Percentiles rank a stretch among this genome's conserved stretches.
Conservation (phyloP, 306 rosid genomes). For the Dalbergia cultrata region DNA sequence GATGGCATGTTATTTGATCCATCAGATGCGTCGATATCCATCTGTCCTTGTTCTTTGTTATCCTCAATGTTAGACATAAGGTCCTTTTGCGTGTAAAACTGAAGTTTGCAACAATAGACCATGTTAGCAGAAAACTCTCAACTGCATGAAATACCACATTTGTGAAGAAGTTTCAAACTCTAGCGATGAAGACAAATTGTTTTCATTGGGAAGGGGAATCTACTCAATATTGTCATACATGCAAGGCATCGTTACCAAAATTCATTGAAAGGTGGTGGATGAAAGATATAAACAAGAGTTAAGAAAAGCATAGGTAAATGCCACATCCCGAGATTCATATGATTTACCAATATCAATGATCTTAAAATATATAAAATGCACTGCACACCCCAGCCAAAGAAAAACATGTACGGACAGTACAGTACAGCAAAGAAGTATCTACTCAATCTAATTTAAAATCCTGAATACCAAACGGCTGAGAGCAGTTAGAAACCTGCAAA, state of each 20-base stretch:
- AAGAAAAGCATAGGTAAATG: slow-evolving; percentile 12
- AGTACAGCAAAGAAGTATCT: slow-evolving; percentile 23
- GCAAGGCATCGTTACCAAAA: slow-evolving; percentile 7
- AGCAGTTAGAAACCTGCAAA: slow-evolving; percentile 23
- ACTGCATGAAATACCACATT: slow-evolving; percentile 21
- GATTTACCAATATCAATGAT: background rate
- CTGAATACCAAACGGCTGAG: slow-evolving; percentile 2
- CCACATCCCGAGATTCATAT: background rate
- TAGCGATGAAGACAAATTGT: slow-evolving; percentile 5
- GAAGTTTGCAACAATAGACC: slow-evolving; percentile 49
- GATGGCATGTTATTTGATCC: slow-evolving; percentile 61
- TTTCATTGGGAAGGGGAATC: slow-evolving; percentile 24
- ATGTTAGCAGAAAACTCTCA: slow-evolving; percentile 38
- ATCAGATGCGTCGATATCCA: slow-evolving; percentile 56
- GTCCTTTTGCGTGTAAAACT: slow-evolving; percentile 49
- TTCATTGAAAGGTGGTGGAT: background rate
- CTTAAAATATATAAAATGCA: slow-evolving; percentile 20
- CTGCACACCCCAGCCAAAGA: slow-evolving; percentile 13
- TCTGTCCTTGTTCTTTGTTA: slow-evolving; percentile 61
- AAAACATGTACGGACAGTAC: slow-evolving; percentile 6
- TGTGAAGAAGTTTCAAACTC: slow-evolving; percentile 5
- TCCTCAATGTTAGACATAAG: slow-evolving; percentile 67
- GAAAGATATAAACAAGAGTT: slow-evolving; percentile 25
- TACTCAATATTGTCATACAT: slow-evolving; percentile 8
- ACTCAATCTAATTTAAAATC: slow-evolving; percentile 2